Conservation (phyloP, 1,284 basidiomycete genomes). For the Apiotrichum siamense region DNA sequence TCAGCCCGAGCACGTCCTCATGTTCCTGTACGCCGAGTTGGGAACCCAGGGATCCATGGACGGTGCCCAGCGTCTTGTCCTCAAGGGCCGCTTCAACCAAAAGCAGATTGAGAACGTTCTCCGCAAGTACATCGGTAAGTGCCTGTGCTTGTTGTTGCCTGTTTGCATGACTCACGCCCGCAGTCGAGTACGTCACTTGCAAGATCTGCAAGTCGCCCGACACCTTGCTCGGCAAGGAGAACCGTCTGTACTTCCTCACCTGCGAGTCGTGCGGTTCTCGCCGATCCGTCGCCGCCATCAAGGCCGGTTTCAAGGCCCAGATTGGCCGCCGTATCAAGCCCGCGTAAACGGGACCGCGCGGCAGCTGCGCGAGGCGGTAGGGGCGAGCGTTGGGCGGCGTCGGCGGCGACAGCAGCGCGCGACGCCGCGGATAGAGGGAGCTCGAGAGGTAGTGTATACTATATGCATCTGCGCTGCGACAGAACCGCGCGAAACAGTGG, state of each 20-base stretch:
- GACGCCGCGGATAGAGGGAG: too few species aligned
- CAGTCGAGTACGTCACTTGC: conserved; percentile 98
- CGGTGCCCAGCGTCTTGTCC: conserved; percentile 84
- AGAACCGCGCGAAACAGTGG: too few species aligned
- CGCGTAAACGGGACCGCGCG: conserved; percentile 8
- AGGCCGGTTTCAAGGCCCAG: conserved; percentile 97
- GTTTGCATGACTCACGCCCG: not conserved
- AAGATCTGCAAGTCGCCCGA: conserved; percentile 99
- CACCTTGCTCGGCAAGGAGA: conserved; percentile 92
- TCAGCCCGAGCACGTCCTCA: conserved; percentile 97
- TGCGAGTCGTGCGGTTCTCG: conserved; percentile 91
- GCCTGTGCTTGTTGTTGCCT: not conserved
- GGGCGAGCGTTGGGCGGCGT: too few species aligned
- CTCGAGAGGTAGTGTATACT: conserved; percentile 8
- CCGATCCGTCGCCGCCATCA: conserved; percentile 92
- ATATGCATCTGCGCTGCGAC: conserved; percentile 5
- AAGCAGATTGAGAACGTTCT: conserved; percentile 98
- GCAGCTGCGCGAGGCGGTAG: too few species aligned
- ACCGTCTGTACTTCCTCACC: conserved; percentile 98
- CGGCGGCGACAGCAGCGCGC: too few species aligned
- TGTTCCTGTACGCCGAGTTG: conserved; percentile 96
- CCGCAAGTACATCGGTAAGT: conserved; percentile 87
- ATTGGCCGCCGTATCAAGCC: conserved; percentile 48
- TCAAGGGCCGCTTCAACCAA: conserved; percentile 96
- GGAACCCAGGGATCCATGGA: conserved; percentile 96